Conservation (phyloP, 306 rosid genomes). For the Sicyos edulis region DNA sequence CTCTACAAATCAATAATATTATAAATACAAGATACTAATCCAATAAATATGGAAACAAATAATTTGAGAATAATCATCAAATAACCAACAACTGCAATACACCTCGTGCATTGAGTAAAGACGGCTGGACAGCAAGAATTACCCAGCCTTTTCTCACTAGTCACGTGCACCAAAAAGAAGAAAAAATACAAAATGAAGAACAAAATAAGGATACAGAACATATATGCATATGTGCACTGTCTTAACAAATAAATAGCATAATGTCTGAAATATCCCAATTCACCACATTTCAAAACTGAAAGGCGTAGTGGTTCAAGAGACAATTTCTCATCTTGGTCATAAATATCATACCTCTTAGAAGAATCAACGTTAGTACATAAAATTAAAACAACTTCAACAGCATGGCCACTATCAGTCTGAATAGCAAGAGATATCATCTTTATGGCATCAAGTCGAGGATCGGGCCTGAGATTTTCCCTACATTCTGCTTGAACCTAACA, state of each 20-base stretch:
- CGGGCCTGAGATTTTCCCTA: constrained; percentile 77
- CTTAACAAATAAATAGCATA: constrained; percentile 9
- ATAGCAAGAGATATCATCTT: constrained; percentile 57
- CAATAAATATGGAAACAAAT: too few species aligned
- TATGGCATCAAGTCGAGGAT: constrained; percentile 76
- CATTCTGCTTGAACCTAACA: constrained; percentile 76
- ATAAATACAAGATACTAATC: too few species aligned
- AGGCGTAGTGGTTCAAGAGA: background rate
- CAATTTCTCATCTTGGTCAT: constrained; percentile 2
- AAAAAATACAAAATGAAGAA: background rate
- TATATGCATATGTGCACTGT: background rate
- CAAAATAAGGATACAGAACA: background rate
- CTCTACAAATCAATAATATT: too few species aligned
- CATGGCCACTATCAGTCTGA: constrained; percentile 56
- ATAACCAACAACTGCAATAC: background rate
- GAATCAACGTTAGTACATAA: constrained; percentile 38
- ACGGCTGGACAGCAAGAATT: background rate
- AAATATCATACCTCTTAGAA: constrained; percentile 51
- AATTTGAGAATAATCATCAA: too few species aligned
- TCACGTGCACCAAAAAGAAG: background rate
- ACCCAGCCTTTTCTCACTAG: background rate
- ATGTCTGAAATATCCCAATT: background rate
- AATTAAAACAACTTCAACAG: constrained; percentile 58
- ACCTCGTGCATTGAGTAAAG: background rate
- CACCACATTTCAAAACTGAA: background rate